Percentiles rank a stretch among this genome's conserved stretches.
Conservation (phyloP, 2,329 filamentous ascomycete species). For the Verticillium klebahnii region DNA sequence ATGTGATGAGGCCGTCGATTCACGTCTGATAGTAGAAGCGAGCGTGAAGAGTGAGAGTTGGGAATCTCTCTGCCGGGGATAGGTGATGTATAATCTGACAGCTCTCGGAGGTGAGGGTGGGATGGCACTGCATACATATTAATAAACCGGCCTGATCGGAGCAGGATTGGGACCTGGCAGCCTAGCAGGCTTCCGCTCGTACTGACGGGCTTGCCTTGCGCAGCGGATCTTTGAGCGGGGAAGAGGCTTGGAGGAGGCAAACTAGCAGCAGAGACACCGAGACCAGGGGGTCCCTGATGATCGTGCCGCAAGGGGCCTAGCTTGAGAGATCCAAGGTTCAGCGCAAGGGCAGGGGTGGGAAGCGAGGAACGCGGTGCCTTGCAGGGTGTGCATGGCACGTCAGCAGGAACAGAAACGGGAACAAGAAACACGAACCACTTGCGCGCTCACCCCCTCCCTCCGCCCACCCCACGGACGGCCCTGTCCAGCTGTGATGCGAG, state of each 20-base stretch:
- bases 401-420: conserved; percentile 1
- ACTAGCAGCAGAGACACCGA: neutral
- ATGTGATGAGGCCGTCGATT: neutral
- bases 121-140: neutral
- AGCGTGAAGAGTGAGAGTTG: neutral
- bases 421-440: conserved; percentile 1
- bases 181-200: neutral
- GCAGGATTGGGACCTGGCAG: neutral
- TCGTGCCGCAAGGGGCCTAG: neutral
- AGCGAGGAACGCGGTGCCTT: conserved; percentile 4
- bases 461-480: neutral
- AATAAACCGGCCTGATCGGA: neutral
- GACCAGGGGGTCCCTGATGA: neutral
- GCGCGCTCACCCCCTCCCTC: neutral
- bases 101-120: neutral
- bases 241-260: neutral
- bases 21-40: neutral
- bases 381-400: conserved; percentile 3
- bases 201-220: neutral
- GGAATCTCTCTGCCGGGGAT: neutral
- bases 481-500: neutral
- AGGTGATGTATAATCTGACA: neutral
- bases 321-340: neutral
- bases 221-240: neutral
- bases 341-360: neutral